These are phyloP conservation scores for Hortaea sp. DNA, from an alignment of 2,329 filamentous ascomycete genomes.

Conservation along the genomic window DNA sequence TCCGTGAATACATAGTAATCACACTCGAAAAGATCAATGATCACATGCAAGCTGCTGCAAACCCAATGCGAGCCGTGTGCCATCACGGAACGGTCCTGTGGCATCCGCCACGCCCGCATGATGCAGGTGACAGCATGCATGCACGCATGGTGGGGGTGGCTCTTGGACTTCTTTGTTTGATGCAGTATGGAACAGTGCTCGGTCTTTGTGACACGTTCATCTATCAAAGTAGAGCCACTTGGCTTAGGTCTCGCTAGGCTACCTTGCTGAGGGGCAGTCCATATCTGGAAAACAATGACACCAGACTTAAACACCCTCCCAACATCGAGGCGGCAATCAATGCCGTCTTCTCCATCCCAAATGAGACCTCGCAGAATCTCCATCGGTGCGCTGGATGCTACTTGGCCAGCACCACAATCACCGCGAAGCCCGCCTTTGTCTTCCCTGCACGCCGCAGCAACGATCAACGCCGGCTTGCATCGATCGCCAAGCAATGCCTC, in stretches of 20 bases:
- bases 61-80: not conserved
- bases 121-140: not conserved
- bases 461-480: conserved; percentile 58
- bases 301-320: conserved; percentile 53
- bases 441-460: conserved; percentile 61
- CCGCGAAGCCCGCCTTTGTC: conserved; percentile 58
- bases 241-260: too few species aligned
- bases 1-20: too few species aligned
- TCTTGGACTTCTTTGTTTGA: not conserved
- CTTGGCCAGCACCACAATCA: conserved; percentile 41
- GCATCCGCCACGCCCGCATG: not conserved
- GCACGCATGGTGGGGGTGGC: not conserved
- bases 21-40: not conserved
- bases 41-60: not conserved
- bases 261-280: too few species aligned
- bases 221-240: not conserved
- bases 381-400: conserved; percentile 29
- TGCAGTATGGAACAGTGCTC: not conserved
- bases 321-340: conserved; percentile 34
- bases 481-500: conserved; percentile 37
- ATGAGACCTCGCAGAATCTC: conserved; percentile 21
- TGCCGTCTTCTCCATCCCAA: conserved; percentile 21
- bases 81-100: not conserved
- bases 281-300: conserved; percentile 29
- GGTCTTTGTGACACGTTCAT: not conserved